Evolutionary conservation across 208 protist genomes (phyloP), one percentile per base, ranked within the genome.

Genomic region (Trypanosoma theileri): DNA sequence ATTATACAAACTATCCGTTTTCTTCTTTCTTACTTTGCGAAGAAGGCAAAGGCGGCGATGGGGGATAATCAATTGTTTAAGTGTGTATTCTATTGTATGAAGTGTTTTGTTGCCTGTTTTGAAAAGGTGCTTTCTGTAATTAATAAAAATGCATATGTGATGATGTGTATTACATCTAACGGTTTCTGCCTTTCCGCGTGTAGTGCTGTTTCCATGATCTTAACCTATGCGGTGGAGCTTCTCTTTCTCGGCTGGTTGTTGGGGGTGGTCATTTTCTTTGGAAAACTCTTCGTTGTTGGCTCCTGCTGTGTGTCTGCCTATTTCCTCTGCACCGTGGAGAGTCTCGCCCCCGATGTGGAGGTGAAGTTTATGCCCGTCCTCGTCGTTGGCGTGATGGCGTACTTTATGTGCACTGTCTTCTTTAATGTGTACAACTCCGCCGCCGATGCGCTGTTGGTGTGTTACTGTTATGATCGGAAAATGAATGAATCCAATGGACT

Each of bases 61-160:
- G 59, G 41, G n/a, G 31, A 66, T 0, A 75, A 62, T 46, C 41
- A 41, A 14, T 19, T 73, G 9, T 40, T 79, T 14, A 64, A 60
- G 56, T 93, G 58, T 59, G 13, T 92, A 12, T 1, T 84, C 1
- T 70, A 54, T 35, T 83, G 71, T 69, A 17, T 89, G 22, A 14
- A 83, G 54, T 96, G 87, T 68, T 72, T 75, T 59, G 66, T 97
- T 11, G 64, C 67, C 16, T 91, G 64, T 54, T 64, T 98, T 21
- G 90, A 98, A 69, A 66, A 75, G n/a, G 82, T 97, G 48, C 46
- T 98, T 1, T 73, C 87, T 19, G 89, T 90, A 57, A 79, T 98
- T 44, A 94, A 84, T 70, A 81, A 88, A 60, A 96, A 97, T 67
- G 91, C 83, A 1, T 98, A 97, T 66, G 91, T 97, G 53, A 84